Percentiles rank a stretch among this genome's conserved stretches.
phyloP scores from a whole-genome alignment of 2,329 filamentous ascomycete genomes.

The Aspergillus sojae region DNA sequence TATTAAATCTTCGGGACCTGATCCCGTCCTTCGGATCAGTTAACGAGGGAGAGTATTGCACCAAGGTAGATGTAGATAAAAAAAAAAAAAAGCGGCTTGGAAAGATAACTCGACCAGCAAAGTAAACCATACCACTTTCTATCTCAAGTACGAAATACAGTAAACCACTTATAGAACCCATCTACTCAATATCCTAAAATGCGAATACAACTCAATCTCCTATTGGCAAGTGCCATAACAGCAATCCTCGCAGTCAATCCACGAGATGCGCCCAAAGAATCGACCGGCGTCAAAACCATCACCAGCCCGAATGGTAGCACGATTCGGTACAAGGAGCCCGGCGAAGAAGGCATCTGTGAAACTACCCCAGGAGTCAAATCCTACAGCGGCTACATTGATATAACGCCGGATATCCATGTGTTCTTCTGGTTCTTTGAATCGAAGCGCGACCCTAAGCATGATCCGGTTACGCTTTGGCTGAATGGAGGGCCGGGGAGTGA shows the following conservation, averaged over 20 bases:
- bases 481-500: conserved; percentile 48
- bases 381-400: conserved; percentile 60
- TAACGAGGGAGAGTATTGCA: not conserved
- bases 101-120: not conserved
- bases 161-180: not conserved
- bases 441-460: conserved; percentile 52
- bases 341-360: conserved; percentile 55
- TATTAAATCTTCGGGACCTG: not conserved
- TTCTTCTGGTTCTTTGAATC: conserved; percentile 61
- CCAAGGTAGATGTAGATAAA: not conserved
- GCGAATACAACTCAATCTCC: not conserved
- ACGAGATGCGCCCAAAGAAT: conserved; percentile 29
- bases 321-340: conserved; percentile 62
- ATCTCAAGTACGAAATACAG: not conserved
- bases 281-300: conserved; percentile 41
- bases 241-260: not conserved
- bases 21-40: not conserved
- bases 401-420: conserved; percentile 54
- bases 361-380: conserved; percentile 59
- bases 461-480: conserved; percentile 46
- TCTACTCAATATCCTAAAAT: not conserved
- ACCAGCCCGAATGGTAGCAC: conserved; percentile 48
- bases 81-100: not conserved
- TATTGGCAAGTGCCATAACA: not conserved
- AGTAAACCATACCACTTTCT: not conserved